Conservation (phyloP, 106 monocot genomes). For the Platanthera guangdongensis region DNA sequence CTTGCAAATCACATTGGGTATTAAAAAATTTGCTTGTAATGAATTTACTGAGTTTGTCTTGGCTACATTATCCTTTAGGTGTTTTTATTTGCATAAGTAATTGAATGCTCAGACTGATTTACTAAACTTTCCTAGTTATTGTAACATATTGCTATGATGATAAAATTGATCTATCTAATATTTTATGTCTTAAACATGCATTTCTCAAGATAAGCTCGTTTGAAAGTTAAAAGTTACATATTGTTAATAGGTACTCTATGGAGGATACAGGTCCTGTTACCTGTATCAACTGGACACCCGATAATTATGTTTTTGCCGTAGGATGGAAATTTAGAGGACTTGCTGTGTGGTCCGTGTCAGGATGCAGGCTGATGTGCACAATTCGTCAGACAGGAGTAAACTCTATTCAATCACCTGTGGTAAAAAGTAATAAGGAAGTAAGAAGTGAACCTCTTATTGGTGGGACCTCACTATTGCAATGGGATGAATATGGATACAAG, state of each 20-base stretch:
- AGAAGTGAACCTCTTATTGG: conserved; percentile 81
- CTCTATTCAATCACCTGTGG: conserved; percentile 72
- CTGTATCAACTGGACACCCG: conserved; percentile 95
- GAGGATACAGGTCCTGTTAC: conserved; percentile 95
- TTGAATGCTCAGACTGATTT: neutral
- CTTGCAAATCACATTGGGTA: neutral
- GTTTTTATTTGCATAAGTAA: neutral
- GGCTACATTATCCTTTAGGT: neutral
- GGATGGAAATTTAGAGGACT: conserved; percentile 97
- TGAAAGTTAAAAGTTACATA: neutral
- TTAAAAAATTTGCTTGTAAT: neutral
- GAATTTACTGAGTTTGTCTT: neutral
- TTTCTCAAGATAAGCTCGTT: neutral
- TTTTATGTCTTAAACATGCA: neutral
- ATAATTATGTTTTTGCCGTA: conserved; percentile 90
- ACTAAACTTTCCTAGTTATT: neutral
- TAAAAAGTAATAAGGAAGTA: conserved; percentile 57
- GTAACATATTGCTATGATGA: neutral
- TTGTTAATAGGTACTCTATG: conserved; percentile 66
- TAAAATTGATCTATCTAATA: neutral
- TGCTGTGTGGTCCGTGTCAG: conserved; percentile 97
- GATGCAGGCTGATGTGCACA: conserved; percentile 96
- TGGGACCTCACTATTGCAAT: conserved; percentile 73
- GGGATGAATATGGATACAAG: conserved; percentile 97
- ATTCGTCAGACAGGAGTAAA: conserved; percentile 82